Evolutionary conservation across 1,139 yeast genomes (phyloP), one percentile per base, ranked within the genome.

Genomic region (Magnusiomyces sp.): DNA sequence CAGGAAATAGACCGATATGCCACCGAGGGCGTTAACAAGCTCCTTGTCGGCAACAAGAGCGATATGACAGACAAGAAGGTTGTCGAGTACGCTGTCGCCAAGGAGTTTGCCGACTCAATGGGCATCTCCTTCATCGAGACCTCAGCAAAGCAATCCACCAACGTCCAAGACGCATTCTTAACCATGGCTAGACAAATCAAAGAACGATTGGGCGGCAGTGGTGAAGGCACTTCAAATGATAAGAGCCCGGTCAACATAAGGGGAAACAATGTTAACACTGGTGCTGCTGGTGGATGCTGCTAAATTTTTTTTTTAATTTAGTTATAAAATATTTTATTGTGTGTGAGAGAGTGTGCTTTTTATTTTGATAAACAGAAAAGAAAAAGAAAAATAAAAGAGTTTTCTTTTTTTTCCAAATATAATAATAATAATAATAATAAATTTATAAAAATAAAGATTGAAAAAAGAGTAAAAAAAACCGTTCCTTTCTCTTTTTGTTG

Each of bases 141-240:
- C 11, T 85, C 95, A 34, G 99, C 99, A 34, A 80, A 90, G 68
- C 85, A 86, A 61, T 85, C 97, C 38, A 88, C 97, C 54, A 92
- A 92, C 66, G 98, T 92, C 60, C 98, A 94, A 70, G 97, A 92
- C 70, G 97, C 98, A 14, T 92, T 92, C 73, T 81, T 88, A 75
- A 88, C 97, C 58, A 92, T 92, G 99, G 96, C 98, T 9, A 84
- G 95, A 70, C 97, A 94, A 70, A 92, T 92, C 67, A 94, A 94
- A 75, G 95, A 95, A 57, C 89, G 90, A 65, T 87, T 90, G 88
- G 88, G 96, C 57, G 83, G 74, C 67, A 75, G 73, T 57, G 72
- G 72, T 53, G 74, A 77, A 47, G 64, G 74, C 43, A 71, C 72
- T 47, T 72, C 74, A 42, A 75, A 74, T 65, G 76, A 73, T 53